Percentiles rank a stretch among this genome's conserved stretches.
These are phyloP conservation scores for Terfezia claveryi DNA, from an alignment of 495 filamentous ascomycete species.

Conservation along the genomic window DNA sequence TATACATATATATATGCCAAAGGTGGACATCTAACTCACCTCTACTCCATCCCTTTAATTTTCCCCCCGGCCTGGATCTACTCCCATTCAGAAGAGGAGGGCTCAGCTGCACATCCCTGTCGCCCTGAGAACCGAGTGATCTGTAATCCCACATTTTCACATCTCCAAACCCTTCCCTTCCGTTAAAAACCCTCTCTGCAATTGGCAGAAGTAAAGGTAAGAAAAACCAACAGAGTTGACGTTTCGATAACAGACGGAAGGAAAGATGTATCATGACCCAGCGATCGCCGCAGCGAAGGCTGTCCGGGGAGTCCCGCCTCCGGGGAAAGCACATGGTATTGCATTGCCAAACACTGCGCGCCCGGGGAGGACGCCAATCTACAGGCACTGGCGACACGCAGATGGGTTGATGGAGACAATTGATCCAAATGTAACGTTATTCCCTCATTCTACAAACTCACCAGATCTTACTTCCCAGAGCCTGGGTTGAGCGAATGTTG, in stretches of 20 bases:
- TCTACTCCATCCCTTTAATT: no score
- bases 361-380: slow-evolving; percentile 50
- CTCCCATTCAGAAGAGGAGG: no score
- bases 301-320: slow-evolving; percentile 7
- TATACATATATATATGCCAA: no score
- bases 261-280: slow-evolving; percentile 15
- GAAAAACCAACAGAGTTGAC: no score
- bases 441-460: background rate
- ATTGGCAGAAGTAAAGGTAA: no score
- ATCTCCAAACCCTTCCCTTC: no score
- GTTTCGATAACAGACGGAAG: background rate
- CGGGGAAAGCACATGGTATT: slow-evolving; percentile 23
- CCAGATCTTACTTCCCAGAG: background rate
- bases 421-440: slow-evolving; percentile 38
- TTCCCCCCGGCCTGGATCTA: no score
- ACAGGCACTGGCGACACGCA: slow-evolving; percentile 58
- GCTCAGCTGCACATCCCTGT: no score
- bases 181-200: no score
- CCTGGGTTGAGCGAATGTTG: slow-evolving; percentile 7
- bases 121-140: no score
- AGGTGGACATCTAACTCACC: no score
- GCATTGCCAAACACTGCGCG: slow-evolving; percentile 50
- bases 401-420: slow-evolving; percentile 51
- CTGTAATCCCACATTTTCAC: no score
- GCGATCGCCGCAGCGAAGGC: slow-evolving; percentile 12